Conservation (phyloP, 371 early-diverging fungal species). For the Syncephalastrum racemosum region DNA sequence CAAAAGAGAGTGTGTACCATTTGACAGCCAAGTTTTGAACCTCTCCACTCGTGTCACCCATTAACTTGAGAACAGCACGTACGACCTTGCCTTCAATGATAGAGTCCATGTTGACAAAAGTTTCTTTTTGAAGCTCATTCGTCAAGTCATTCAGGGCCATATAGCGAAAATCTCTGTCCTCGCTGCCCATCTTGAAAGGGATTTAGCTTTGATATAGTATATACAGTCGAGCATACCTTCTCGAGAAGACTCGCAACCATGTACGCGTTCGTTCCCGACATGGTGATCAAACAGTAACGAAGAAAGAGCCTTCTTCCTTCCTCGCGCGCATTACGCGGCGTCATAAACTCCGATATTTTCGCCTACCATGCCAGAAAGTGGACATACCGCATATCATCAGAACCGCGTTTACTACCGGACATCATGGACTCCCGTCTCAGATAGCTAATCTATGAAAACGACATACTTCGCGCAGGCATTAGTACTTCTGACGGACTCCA, state of each 20-base stretch:
- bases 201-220: background rate
- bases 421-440: too few relatives aligned
- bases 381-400: too few relatives aligned
- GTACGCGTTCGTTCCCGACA: conserved; percentile 60
- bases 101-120: conserved; percentile 59
- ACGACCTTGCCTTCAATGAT: conserved; percentile 66
- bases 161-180: conserved; percentile 91
- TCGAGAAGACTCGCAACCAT: conserved; percentile 66
- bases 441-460: too few relatives aligned
- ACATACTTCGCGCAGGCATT: too few relatives aligned
- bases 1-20: conserved; percentile 52
- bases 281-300: conserved; percentile 6
- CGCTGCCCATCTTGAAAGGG: conserved; percentile 60
- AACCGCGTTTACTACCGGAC: too few relatives aligned
- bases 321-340: too few relatives aligned
- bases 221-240: conserved; percentile 41
- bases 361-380: too few relatives aligned
- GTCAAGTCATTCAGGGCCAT: conserved; percentile 92
- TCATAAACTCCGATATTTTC: too few relatives aligned
- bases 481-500: too few relatives aligned
- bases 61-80: conserved; percentile 67
- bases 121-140: conserved; percentile 66
- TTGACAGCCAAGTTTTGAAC: conserved; percentile 93
- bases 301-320: too few relatives aligned
- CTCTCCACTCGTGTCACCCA: conserved; percentile 88